These are phyloP conservation scores for Coniochaeta pulveracea DNA, from an alignment of 2,329 filamentous ascomycete genomes.

Conservation along the genomic window DNA sequence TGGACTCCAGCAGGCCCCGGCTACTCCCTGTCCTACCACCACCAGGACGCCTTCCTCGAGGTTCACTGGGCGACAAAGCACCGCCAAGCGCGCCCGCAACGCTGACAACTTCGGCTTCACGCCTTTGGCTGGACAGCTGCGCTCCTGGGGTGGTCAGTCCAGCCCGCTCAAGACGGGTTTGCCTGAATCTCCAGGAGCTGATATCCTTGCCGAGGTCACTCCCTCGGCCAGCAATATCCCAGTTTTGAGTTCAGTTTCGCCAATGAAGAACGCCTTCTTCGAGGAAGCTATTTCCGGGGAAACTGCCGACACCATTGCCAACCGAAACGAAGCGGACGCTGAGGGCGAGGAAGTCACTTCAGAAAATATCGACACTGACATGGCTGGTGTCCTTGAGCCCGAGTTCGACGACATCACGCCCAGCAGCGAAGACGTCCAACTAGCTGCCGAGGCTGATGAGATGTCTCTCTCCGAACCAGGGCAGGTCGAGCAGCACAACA, in stretches of 20 bases:
- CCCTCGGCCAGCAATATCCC: no score
- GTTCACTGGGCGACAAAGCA: slow-evolving; percentile 18
- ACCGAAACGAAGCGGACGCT: slow-evolving; percentile 1
- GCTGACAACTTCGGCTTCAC: slow-evolving; percentile 39
- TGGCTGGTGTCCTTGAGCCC: slow-evolving; percentile 16
- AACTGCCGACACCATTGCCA: slow-evolving; percentile 17
- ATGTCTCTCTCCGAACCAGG: slow-evolving; percentile 43
- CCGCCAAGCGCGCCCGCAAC: slow-evolving; percentile 14
- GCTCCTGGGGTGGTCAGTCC: slow-evolving; percentile 41
- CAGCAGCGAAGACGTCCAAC: slow-evolving; percentile 44
- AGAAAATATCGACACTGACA: neutral
- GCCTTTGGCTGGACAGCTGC: slow-evolving; percentile 35
- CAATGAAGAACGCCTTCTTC: slow-evolving; percentile 40
- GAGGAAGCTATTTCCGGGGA: slow-evolving; percentile 48
- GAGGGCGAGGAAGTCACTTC: neutral
- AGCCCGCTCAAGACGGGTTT: slow-evolving; percentile 35
- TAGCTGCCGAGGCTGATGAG: slow-evolving; percentile 47
- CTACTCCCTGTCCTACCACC: slow-evolving; percentile 28
- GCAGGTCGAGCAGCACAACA: slow-evolving; percentile 21
- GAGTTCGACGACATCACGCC: slow-evolving; percentile 34
- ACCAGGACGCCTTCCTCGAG: slow-evolving; percentile 16
- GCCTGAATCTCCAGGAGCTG: slow-evolving; percentile 12
- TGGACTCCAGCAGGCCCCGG: slow-evolving; percentile 19
- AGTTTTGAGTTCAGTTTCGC: slow-evolving; percentile 24
- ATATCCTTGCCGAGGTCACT: slow-evolving; percentile 7